A percentile compares a stretch with the other conserved stretches of the same genome.
Conservation (phyloP, 257 asterid genomes). For the Craterostigma plantagineum region DNA sequence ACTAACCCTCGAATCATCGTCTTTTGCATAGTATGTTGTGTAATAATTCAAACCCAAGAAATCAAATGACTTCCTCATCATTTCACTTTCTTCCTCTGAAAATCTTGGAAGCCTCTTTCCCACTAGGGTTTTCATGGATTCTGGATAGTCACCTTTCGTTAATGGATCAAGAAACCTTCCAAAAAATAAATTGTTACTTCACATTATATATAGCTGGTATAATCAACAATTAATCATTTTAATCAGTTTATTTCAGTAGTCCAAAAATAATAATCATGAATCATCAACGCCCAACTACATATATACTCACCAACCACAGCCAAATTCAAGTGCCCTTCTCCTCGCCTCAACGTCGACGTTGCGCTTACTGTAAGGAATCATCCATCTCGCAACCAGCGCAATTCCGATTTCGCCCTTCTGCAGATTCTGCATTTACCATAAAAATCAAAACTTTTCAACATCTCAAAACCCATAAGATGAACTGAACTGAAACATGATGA, state of each 20-base stretch:
- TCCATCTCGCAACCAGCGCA: slow-evolving; percentile 51
- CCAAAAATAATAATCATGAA: background rate
- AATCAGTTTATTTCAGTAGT: too few relatives aligned
- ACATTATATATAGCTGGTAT: background rate
- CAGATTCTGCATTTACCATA: slow-evolving; percentile 24
- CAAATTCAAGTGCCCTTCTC: slow-evolving; percentile 51
- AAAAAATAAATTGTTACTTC: background rate
- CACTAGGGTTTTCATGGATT: slow-evolving; percentile 46
- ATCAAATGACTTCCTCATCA: slow-evolving; percentile 55
- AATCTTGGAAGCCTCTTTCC: slow-evolving; percentile 43
- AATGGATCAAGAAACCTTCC: slow-evolving; percentile 68
- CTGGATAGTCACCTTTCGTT: slow-evolving; percentile 61
- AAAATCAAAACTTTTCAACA: background rate
- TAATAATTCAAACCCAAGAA: slow-evolving; percentile 85
- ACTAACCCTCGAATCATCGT: too few relatives aligned
- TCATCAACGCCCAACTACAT: background rate
- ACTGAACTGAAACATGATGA: background rate
- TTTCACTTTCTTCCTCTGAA: slow-evolving; percentile 26
- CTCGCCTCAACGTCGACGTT: slow-evolving; percentile 39
- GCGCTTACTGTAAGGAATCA: slow-evolving; percentile 30
- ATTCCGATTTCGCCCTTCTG: slow-evolving; percentile 28
- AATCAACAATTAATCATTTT: background rate
- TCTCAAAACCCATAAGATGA: background rate
- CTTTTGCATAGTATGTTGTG: slow-evolving; percentile 66
- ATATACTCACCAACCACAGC: slow-evolving; percentile 48